Base-by-base conservation (phyloP, 768 basidiomycete genomes). In the Pulveroboletus sp. region DNA sequence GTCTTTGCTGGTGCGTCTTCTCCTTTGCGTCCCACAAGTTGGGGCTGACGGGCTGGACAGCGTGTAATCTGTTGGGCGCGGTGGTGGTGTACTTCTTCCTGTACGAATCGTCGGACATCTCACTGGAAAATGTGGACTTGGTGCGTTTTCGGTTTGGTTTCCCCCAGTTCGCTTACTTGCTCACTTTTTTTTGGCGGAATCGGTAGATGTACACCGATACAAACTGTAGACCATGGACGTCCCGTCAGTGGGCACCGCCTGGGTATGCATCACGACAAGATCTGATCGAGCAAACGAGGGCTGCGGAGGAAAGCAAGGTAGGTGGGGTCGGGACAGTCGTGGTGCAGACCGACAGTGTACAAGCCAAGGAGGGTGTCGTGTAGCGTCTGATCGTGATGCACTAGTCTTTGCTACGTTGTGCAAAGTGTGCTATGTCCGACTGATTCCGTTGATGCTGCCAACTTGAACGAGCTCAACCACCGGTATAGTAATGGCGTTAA, bases 1-100 rank as follows among this genome's bases (percentile, higher is more conserved):
- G 73, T 88, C 32, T 88, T 89, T 62, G 85, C 83, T 12, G 77
- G 80, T 71, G 63, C 51, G 71, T 56, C 16, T 5, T 16, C 20
- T 24, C 17, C 0, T 26, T 9, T 20, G 10, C 4, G 16, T n/a
- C 2, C 24, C 11, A 22, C 19, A 16, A 26, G n/a, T 40, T n/a
- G 16, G 10, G 16, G 17, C 30, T 43, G 23, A 36, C n/a, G 44
- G 6, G 11, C 11, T n/a, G 23, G n/a, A n/a, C 30, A 72, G 76
- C 76, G 24, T 83, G 81, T 60, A 84, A 84, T 60, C 71, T 83
- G n/a, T 65, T 67, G 24, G 80, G 77, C 30, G 80, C 81, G 2
- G 62, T 76, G 38, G 68, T 86, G 50, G 84, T 86, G 17, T 87
- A 71, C 63, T 73, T 86, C 62, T 88, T 86, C 81, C 73, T 89